phyloP scores from a whole-genome alignment of 345 rosid genomes.

The Syzygium aromaticum region DNA sequence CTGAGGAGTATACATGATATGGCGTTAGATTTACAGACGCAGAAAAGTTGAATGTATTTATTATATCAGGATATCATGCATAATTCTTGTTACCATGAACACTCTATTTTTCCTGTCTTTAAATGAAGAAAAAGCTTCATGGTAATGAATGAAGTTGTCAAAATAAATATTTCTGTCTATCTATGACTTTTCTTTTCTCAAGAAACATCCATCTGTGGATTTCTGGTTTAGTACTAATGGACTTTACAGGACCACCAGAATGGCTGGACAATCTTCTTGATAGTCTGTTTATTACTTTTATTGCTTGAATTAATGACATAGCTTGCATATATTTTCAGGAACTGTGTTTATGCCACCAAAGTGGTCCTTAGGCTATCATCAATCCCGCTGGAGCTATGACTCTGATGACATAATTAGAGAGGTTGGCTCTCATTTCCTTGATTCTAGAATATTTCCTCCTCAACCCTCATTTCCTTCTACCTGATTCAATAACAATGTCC shows the following conservation, averaged over 20 bases:
- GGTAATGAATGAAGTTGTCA: not conserved
- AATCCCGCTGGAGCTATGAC: conserved; percentile 92
- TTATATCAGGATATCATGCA: not conserved
- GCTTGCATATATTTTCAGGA: conserved; percentile 26
- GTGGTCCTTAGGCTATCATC: conserved; percentile 96
- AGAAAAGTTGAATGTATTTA: not conserved
- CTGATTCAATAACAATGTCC: not conserved
- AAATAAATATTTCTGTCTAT: not conserved
- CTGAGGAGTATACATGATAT: not conserved
- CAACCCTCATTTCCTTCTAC: not conserved
- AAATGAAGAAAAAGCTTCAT: not conserved
- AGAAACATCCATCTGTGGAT: not conserved
- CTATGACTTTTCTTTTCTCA: not conserved
- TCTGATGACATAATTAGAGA: conserved; percentile 69
- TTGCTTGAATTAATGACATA: not conserved
- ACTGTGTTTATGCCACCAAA: conserved; percentile 91
- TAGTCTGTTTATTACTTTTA: not conserved
- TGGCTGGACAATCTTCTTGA: not conserved
- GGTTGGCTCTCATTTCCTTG: conserved; percentile 26
- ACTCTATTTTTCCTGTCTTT: not conserved
- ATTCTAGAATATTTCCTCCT: not conserved
- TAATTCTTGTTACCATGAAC: not conserved
- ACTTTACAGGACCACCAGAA: not conserved
- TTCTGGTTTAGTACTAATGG: not conserved
- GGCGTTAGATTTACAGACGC: not conserved